Evolutionary conservation across 2,329 filamentous ascomycete species (phyloP).

Genomic region (Cytospora piceicola): DNA sequence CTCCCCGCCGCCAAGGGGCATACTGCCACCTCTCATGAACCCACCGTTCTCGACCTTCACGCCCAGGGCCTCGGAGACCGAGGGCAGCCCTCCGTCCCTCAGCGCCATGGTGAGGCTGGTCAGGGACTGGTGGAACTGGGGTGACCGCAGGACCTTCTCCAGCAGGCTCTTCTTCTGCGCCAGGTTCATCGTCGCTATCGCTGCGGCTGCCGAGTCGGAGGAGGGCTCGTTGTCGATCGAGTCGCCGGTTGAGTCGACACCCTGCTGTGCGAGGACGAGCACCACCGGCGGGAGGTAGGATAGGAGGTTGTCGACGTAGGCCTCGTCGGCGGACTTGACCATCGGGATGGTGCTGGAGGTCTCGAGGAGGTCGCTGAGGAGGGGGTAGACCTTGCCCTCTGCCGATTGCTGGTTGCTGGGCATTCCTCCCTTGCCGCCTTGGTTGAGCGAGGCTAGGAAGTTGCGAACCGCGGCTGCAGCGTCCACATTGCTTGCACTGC

Average conservation of each 20-base stretch:
- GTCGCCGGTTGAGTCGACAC: slow-evolving; percentile 53
- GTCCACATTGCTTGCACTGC: slow-evolving; percentile 62
- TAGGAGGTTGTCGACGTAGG: slow-evolving; percentile 74
- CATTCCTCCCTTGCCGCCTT: slow-evolving; percentile 52
- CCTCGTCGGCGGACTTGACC: slow-evolving; percentile 66
- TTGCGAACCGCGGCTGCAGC: slow-evolving; percentile 80
- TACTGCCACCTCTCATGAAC: slow-evolving; percentile 73
- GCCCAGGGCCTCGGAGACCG: slow-evolving; percentile 82
- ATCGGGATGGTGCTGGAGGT: slow-evolving; percentile 78
- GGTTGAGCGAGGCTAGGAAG: slow-evolving; percentile 78
- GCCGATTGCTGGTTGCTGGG: slow-evolving; percentile 43
- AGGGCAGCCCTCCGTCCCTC: slow-evolving; percentile 87
- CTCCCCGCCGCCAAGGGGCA: slow-evolving; percentile 85
- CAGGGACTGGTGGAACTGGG: slow-evolving; percentile 88
- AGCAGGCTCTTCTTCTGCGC: slow-evolving; percentile 81
- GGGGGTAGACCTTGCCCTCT: slow-evolving; percentile 73
- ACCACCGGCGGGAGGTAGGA: slow-evolving; percentile 78
- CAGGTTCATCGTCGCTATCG: slow-evolving; percentile 72
- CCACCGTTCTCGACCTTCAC: slow-evolving; percentile 85
- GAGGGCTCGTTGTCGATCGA: slow-evolving; percentile 67
- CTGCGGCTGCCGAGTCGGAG: slow-evolving; percentile 69
- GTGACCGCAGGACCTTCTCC: slow-evolving; percentile 80
- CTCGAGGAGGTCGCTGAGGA: slow-evolving; percentile 83
- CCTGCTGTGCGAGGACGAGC: slow-evolving; percentile 74
- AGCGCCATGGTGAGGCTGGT: slow-evolving; percentile 85